These are phyloP conservation scores for Eutrema yunnanense DNA, from an alignment of 345 rosid species.

Conservation along the genomic window DNA sequence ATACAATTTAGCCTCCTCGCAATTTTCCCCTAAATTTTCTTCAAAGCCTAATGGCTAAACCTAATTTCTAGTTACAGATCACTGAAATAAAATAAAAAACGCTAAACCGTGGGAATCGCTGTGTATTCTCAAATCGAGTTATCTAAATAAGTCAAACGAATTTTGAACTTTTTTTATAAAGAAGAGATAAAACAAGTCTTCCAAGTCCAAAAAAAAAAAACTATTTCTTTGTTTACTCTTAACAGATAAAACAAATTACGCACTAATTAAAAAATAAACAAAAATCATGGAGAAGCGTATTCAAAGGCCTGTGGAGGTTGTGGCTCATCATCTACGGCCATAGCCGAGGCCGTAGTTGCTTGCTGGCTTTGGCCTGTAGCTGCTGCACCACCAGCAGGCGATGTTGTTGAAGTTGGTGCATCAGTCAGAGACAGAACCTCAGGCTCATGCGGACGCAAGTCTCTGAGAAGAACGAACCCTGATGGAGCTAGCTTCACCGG, in stretches of 20 bases:
- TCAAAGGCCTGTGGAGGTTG: conserved; percentile 89
- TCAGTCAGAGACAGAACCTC: conserved; percentile 87
- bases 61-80: too few relatives aligned
- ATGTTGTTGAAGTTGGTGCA: conserved; percentile 56
- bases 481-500: conserved; percentile 82
- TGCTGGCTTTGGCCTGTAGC: conserved; percentile 49
- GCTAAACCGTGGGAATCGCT: too few relatives aligned
- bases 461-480: conserved; percentile 84
- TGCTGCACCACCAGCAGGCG: conserved; percentile 46
- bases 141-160: too few relatives aligned
- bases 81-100: too few relatives aligned
- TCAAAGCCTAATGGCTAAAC: too few relatives aligned
- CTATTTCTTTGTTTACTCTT: too few relatives aligned
- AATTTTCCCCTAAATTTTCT: too few relatives aligned
- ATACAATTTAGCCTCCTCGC: too few relatives aligned
- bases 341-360: conserved; percentile 43
- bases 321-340: conserved; percentile 91
- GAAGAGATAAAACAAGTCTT: too few relatives aligned
- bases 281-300: conserved; percentile 43
- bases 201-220: too few relatives aligned
- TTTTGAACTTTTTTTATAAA: too few relatives aligned
- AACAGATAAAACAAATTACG: neutral
- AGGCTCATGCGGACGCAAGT: conserved; percentile 64
- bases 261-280: neutral
- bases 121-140: too few relatives aligned